Evolutionary conservation across 139 green algal genomes (phyloP), one percentile per base, ranked within the genome.

Genomic region (Dunaliella sp.): DNA sequence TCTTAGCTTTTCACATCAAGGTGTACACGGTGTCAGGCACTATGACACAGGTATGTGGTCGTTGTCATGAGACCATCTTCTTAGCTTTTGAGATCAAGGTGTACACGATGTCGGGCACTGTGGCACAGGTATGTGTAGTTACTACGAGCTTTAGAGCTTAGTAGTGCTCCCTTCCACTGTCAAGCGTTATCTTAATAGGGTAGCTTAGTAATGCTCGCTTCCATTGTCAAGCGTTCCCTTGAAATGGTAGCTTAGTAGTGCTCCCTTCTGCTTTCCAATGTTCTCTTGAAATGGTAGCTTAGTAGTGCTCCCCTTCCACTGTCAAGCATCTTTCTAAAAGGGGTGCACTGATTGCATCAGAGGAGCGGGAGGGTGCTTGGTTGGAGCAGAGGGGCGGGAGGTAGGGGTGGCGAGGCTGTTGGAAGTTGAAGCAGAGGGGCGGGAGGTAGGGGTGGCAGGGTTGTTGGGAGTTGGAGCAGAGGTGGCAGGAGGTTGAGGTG

Each of bases 71-170:
- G 93, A 93, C 83, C 80, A 81, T 90, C 38, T 90, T 95, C 82
- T 81, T 94, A 30, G 38, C 89, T 80, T 89, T 87, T 76, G 86
- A 95, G 89, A 86, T 96, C 36, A 90, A 93, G 33, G 83, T 94
- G 32, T 96, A 93, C 84, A 88, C 88, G 0, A 86, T 93, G 0
- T 83, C 79, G 2, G 93, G 93, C 73, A 86, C 87, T 0, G 83
- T 93, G 0, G 91, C 92, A n/a, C 83, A 86, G 83, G 83, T 86
- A 36, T 86, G 93, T 88, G 31, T 7, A 26, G 48, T n/a, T n/a
- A n/a, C n/a, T n/a, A n/a, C n/a, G n/a, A n/a, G n/a, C n/a, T n/a
- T n/a, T n/a, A n/a, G n/a, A n/a, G n/a, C n/a, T n/a, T n/a, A n/a
- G n/a, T n/a, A n/a, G n/a, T 92, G 76, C 83, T 88, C n/a, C n/a